Evolutionary conservation across 768 basidiomycete species (phyloP).

Genomic region (Suillus variegatus): DNA sequence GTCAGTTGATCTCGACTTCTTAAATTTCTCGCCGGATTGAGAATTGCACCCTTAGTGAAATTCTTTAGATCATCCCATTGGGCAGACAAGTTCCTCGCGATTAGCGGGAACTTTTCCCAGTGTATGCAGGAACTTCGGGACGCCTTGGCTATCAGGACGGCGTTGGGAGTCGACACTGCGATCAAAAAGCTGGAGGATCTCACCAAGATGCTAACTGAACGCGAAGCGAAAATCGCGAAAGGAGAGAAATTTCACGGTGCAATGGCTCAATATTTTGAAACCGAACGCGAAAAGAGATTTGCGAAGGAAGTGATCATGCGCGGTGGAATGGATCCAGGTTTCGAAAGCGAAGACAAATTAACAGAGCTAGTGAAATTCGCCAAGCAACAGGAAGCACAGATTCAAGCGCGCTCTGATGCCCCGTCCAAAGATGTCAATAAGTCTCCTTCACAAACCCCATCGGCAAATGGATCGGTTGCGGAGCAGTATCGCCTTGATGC

Average conservation of each 20-base stretch:
- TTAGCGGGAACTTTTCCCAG: constrained; percentile 34
- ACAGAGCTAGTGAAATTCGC: too few species aligned
- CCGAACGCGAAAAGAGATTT: too few species aligned
- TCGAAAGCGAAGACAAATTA: too few species aligned
- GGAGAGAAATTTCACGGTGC: constrained; percentile 25
- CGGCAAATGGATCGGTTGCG: too few species aligned
- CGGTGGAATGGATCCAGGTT: too few species aligned
- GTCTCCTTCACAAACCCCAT: too few species aligned
- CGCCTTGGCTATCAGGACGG: constrained; percentile 39
- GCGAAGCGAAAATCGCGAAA: constrained; percentile 22
- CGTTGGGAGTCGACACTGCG: constrained; percentile 34
- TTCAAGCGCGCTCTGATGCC: too few species aligned
- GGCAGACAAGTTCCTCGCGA: constrained; percentile 39
- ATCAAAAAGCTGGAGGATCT: constrained; percentile 9
- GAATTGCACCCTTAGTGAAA: constrained; percentile 24
- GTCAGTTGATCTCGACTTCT: too few species aligned
- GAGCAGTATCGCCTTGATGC: too few species aligned
- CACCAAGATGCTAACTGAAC: constrained; percentile 19
- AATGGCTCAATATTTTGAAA: constrained; percentile 29
- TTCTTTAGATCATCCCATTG: constrained; percentile 36
- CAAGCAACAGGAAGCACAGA: too few species aligned
- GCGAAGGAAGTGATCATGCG: too few species aligned
- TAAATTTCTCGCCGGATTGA: neutral
- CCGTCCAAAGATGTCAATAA: too few species aligned
- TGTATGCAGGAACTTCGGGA: constrained; percentile 37